These are phyloP conservation scores for Neurospora sublineolata DNA, from an alignment of 495 filamentous ascomycete genomes.

Conservation along the genomic window DNA sequence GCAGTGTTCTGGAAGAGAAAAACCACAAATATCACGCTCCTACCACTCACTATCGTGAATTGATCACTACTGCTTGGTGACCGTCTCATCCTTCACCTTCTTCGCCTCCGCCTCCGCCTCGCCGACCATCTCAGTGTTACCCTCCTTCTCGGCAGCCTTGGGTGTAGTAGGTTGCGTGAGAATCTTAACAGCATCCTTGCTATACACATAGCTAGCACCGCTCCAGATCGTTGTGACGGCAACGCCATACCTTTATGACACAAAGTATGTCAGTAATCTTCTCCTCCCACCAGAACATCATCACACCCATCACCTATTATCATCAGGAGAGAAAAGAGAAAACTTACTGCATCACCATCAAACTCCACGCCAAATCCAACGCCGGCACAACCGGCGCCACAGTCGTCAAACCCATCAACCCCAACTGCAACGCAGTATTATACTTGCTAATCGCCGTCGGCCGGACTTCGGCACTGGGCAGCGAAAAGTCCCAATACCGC, in stretches of 20 bases:
- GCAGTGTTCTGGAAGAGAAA: neutral
- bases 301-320: neutral
- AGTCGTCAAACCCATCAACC: slow-evolving; percentile 66
- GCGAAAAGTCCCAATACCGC: slow-evolving; percentile 95
- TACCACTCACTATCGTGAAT: neutral
- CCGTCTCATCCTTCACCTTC: neutral
- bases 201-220: slow-evolving; percentile 69
- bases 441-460: slow-evolving; percentile 86
- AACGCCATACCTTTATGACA: slow-evolving; percentile 50
- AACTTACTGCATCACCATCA: slow-evolving; percentile 65
- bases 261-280: neutral
- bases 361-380: slow-evolving; percentile 41
- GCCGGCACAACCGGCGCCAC: slow-evolving; percentile 52
- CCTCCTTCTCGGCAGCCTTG: neutral
- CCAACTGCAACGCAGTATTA: slow-evolving; percentile 73
- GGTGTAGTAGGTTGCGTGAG: slow-evolving; percentile 35
- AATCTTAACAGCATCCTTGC: slow-evolving; percentile 72
- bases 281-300: neutral
- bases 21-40: neutral
- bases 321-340: neutral
- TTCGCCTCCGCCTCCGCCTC: neutral
- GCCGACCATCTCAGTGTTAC: neutral
- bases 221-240: slow-evolving; percentile 77
- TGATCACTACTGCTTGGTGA: neutral
- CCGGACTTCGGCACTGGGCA: slow-evolving; percentile 85